Evolutionary conservation across 2,329 filamentous ascomycete genomes (phyloP), one percentile per base, ranked within the genome.

Genomic region (Acephala macrosclerotiorum): DNA sequence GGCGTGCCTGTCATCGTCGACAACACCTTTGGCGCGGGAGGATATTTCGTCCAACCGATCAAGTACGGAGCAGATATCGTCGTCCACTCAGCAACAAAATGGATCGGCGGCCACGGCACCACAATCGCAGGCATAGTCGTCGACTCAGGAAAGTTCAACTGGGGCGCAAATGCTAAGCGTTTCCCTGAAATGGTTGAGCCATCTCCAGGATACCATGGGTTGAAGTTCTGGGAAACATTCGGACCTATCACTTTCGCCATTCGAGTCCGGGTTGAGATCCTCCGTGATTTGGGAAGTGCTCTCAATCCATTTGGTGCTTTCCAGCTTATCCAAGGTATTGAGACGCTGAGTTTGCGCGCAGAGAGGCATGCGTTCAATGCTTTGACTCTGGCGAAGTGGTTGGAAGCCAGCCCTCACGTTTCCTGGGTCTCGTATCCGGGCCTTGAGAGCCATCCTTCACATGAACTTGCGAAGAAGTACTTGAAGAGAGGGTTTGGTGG

Each of bases 151-250:
- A 96, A 93, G 78, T 98, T 97, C 77, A 91, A 97, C 83, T 98
- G 95, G 94, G 93, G 91, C 73, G 91, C 91, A 80, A 81, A 97
- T 77, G 91, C 84, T 56, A 87, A 87, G 73, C 90, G 94, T 22
- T 98, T 98, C 85, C 95, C 95, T 1, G 93, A 97, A 79, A 94
- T 99, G 83, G 87, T 92, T 72, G 92, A 98, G 80, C 95, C 91
- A 0, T 89, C 91, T 0, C 91, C 92, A 64, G 94, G 94, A 63
- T 97, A 97, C 83, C 94, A 97, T 80, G 94, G 94, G 38, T 86
- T 97, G 71, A 95, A 93, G 78, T 97, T 97, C 85, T 96, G 89
- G 87, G 94, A 97, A 73, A 94, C 94, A 0, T 97, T 97, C 72
- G 94, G 94, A 40, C 79, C 88, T 63, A 86, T 94, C 72, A 87